Evolutionary conservation across 352 stramenopile species (phyloP).

Genomic region (Albugo laibachii): DNA sequence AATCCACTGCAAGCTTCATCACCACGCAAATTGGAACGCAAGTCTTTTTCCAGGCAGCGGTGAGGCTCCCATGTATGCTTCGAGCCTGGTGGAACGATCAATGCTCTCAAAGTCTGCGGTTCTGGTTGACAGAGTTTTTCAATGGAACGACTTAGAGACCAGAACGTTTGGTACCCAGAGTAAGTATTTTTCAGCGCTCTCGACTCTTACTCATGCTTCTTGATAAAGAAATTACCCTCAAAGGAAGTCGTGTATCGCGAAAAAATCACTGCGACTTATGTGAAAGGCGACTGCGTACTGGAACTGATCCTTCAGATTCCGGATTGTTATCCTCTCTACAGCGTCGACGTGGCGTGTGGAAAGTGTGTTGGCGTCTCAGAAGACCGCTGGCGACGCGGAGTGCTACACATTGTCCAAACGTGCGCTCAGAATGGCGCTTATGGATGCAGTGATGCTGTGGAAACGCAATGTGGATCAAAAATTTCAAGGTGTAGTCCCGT

Average conservation of each 20-base stretch:
- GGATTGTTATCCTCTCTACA: conserved; percentile 73
- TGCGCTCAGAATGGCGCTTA: conserved; percentile 64
- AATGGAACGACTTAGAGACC: conserved; percentile 42
- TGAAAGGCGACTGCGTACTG: conserved; percentile 84
- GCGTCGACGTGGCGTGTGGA: conserved; percentile 81
- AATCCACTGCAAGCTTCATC: conserved; percentile 1
- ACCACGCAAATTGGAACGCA: conserved; percentile 12
- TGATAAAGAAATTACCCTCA: conserved; percentile 68
- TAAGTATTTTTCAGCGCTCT: too few species aligned
- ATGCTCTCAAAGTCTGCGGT: conserved; percentile 52
- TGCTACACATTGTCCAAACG: conserved; percentile 84
- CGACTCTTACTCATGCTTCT: too few species aligned
- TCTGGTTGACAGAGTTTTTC: conserved; percentile 78
- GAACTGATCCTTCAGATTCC: conserved; percentile 83
- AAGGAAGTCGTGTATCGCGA: conserved; percentile 65
- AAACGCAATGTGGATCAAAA: conserved; percentile 86
- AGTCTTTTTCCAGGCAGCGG: conserved; percentile 66
- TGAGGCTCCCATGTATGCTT: conserved; percentile 70
- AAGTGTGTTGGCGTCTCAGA: conserved; percentile 81
- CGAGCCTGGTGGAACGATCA: conserved; percentile 83
- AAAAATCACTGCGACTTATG: conserved; percentile 82
- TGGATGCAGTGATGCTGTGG: conserved; percentile 83
- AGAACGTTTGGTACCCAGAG: conserved; percentile 39
- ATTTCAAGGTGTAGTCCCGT: conserved; percentile 83
- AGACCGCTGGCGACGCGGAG: conserved; percentile 82